Conservation (phyloP, 1,139 yeast species). For the Geotrichum restrictum region DNA sequence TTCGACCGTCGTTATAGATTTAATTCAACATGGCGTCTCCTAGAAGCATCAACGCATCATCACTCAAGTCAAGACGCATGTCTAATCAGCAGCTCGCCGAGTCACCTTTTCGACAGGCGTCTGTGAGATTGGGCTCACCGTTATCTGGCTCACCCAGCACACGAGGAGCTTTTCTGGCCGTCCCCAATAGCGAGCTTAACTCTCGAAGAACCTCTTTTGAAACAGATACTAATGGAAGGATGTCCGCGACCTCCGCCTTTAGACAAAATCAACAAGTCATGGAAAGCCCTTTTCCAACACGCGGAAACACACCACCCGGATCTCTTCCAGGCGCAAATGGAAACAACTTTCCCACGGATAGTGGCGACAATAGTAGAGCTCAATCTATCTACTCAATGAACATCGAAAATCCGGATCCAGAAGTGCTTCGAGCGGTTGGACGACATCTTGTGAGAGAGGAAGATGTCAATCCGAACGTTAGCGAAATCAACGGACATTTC, state of each 20-base stretch:
- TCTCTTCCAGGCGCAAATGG: background rate
- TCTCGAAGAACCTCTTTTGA: slow-evolving; percentile 21
- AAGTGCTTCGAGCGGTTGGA: slow-evolving; percentile 53
- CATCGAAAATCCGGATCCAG: slow-evolving; percentile 50
- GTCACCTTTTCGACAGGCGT: slow-evolving; percentile 33
- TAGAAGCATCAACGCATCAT: slow-evolving; percentile 10
- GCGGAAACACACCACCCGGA: slow-evolving; percentile 14
- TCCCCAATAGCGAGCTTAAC: slow-evolving; percentile 7
- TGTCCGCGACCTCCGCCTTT: slow-evolving; percentile 1
- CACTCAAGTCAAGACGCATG: slow-evolving; percentile 15
- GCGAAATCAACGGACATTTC: slow-evolving; percentile 39
- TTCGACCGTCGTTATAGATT: background rate
- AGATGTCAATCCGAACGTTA: slow-evolving; percentile 19
- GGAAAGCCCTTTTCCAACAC: slow-evolving; percentile 13
- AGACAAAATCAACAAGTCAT: background rate
- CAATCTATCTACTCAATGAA: slow-evolving; percentile 21
- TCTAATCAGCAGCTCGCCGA: slow-evolving; percentile 21
- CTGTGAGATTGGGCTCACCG: slow-evolving; percentile 31
- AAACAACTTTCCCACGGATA: background rate
- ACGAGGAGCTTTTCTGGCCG: slow-evolving; percentile 8
- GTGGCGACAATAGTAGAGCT: slow-evolving; percentile 10
- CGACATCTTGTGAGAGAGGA: slow-evolving; percentile 49
- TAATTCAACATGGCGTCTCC: slow-evolving; percentile 18
- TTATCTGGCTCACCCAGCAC: slow-evolving; percentile 15
- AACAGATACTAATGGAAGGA: slow-evolving; percentile 7